phyloP scores from a whole-genome alignment of 176 grass and related monocot species.

The Luzula sylvatica region DNA sequence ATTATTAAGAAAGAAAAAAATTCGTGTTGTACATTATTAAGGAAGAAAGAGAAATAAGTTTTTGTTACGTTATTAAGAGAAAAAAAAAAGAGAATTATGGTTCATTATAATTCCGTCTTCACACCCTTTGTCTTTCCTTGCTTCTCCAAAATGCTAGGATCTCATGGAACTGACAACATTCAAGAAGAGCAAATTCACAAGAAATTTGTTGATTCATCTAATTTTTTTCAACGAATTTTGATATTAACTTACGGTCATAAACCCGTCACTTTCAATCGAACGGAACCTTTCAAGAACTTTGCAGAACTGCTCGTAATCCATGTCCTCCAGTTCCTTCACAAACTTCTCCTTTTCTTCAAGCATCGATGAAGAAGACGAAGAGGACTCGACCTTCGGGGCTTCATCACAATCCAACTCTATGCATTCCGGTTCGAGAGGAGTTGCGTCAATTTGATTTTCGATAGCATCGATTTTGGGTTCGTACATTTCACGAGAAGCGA shows the following conservation, averaged over 20 bases:
- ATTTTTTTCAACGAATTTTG: not conserved
- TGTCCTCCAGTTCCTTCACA: not conserved
- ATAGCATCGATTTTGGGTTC: not conserved
- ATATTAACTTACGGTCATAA: constrained; percentile 18
- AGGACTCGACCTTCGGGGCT: not conserved
- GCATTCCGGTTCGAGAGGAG: not conserved
- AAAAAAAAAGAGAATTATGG: too few species aligned
- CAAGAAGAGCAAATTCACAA: not conserved
- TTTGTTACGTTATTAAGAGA: too few species aligned
- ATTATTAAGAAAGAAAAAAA: too few species aligned
- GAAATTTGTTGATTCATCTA: not conserved
- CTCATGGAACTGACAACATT: constrained; percentile 38
- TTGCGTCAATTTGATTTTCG: not conserved
- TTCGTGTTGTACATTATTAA: too few species aligned
- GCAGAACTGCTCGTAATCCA: not conserved
- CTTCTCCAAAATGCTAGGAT: constrained; percentile 36
- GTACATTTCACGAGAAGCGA: not conserved
- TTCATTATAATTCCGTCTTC: constrained; percentile 1
- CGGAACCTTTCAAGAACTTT: not conserved
- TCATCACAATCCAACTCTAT: constrained; percentile 17
- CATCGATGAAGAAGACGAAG: not conserved
- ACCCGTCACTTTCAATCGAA: constrained; percentile 12
- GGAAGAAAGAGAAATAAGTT: too few species aligned
- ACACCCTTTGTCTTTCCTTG: constrained; percentile 12
- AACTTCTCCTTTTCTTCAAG: constrained; percentile 18